These are phyloP conservation scores for Albatrellus sp. DNA, from an alignment of 1,284 basidiomycete species.

Conservation along the genomic window DNA sequence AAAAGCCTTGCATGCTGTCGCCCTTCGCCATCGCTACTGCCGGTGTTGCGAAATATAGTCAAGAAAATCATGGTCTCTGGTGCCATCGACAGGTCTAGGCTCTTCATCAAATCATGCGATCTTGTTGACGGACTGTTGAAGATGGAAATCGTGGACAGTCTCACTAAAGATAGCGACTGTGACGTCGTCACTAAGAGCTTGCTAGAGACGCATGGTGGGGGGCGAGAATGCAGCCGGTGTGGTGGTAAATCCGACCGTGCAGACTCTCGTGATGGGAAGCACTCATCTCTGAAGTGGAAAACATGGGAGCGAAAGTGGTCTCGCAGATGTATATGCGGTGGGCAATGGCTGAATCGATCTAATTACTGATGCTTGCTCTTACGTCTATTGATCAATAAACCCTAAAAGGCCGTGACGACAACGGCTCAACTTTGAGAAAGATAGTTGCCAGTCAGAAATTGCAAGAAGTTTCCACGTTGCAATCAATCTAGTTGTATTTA, in stretches of 20 bases:
- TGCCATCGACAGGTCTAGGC: constrained; percentile 43
- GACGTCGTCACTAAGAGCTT: constrained; percentile 54
- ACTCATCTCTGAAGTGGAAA: constrained; percentile 35
- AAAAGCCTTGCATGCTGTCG: constrained; percentile 41
- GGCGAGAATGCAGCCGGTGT: constrained; percentile 45
- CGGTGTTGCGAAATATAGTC: constrained; percentile 29
- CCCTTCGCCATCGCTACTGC: constrained; percentile 31
- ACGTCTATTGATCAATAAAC: no score
- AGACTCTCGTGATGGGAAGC: constrained; percentile 18
- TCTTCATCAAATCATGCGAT: constrained; percentile 60
- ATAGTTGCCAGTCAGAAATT: no score
- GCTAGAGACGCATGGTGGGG: constrained; percentile 24
- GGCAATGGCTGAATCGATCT: constrained; percentile 31
- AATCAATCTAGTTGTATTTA: no score
- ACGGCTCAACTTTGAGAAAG: no score
- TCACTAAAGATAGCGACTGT: constrained; percentile 28
- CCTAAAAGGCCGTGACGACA: no score
- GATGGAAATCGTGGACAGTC: constrained; percentile 20
- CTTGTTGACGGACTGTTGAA: constrained; percentile 45
- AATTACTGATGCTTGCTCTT: no score
- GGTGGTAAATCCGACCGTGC: constrained; percentile 39
- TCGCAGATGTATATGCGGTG: constrained; percentile 56
- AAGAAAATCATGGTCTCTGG: constrained; percentile 32
- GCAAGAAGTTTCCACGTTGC: no score
- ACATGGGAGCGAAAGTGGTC: constrained; percentile 53